phyloP scores from a whole-genome alignment of 2,329 filamentous ascomycete genomes.

The Thelonectria olida region DNA sequence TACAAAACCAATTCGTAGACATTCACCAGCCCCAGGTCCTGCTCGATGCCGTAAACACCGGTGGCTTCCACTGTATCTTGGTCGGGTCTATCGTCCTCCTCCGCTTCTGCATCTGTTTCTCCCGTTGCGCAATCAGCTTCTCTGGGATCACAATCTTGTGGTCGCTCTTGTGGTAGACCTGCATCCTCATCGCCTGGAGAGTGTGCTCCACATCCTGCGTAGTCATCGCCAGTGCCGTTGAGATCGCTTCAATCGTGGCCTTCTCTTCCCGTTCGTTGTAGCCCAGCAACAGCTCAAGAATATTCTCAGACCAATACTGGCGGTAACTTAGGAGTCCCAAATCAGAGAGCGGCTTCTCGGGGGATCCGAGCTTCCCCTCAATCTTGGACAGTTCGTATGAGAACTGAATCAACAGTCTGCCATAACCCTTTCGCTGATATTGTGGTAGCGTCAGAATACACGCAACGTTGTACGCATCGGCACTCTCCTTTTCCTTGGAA shows the following conservation, averaged over 20 bases:
- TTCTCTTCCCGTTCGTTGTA: constrained; percentile 73
- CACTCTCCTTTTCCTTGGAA: constrained; percentile 97
- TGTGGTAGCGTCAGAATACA: constrained; percentile 97
- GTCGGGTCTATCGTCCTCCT: constrained; percentile 80
- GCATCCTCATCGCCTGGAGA: constrained; percentile 91
- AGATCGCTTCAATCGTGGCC: constrained; percentile 87
- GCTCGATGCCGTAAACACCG: constrained; percentile 88
- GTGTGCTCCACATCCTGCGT: constrained; percentile 96
- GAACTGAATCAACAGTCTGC: constrained; percentile 93
- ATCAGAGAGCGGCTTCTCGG: constrained; percentile 96
- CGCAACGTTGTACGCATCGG: constrained; percentile 96
- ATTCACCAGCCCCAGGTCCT: constrained; percentile 97
- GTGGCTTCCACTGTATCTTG: constrained; percentile 92
- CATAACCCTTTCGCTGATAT: constrained; percentile 94
- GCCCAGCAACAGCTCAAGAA: constrained; percentile 85
- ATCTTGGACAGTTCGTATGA: constrained; percentile 97
- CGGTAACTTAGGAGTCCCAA: constrained; percentile 92
- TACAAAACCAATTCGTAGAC: no score
- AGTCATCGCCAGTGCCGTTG: constrained; percentile 88
- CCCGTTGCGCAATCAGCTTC: constrained; percentile 79
- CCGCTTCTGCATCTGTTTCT: constrained; percentile 83
- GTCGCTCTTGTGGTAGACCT: constrained; percentile 94
- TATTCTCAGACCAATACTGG: constrained; percentile 97
- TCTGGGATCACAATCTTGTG: constrained; percentile 95
- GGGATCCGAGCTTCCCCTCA: constrained; percentile 93